Evolutionary conservation across 2,329 filamentous ascomycete species (phyloP), one percentile per base, ranked within the genome.

Genomic region (Botrytis elliptica): DNA sequence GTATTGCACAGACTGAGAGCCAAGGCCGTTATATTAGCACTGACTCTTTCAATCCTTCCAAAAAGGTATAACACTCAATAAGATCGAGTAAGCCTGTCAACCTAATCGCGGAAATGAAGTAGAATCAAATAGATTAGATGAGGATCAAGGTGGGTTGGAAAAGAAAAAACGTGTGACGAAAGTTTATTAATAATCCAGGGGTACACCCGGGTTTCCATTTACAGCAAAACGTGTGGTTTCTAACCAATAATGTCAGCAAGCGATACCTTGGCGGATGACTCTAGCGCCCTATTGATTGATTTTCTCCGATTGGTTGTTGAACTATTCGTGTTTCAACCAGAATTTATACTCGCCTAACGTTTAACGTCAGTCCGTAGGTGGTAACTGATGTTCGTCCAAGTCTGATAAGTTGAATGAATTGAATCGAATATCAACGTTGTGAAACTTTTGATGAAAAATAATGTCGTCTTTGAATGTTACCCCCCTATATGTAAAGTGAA

Each of bases 61-160:
- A 46, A 46, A 46, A 46, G 8, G 22, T 22, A 20, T 29, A 33
- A 52, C 4, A 20, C 2, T 20, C 22, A 22, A 52, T 29, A 20
- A 18, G 14, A 22, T 20, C 4, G 7, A 16, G 16, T 42, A 9
- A 38, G 12, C 44, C 6, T 66, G 64, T 12, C 44, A 25, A 46
- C 20, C 64, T 6, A 44, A 67, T 57, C 18, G 25, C 49, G 25
- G 65, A 68, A 25, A 57, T 68, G 65, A 68, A 68, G 16, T 55
- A 12, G 46, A 67, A 67, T 67, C 33, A n/a, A 29, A 40, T 67
- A 67, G 65, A 67, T 67, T 40, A n/a, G 44, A 40, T 52, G 65
- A 67, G 33, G 65, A 67, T 40, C 18, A 20, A 29, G 25, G 46
- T 40, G 46, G 33, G 25, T 16, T 52, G 46, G 14, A 55, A 52